Percentiles rank a stretch among this genome's conserved stretches.
Conservation (phyloP, 1,284 basidiomycete genomes). For the Meripilus lineatus region DNA sequence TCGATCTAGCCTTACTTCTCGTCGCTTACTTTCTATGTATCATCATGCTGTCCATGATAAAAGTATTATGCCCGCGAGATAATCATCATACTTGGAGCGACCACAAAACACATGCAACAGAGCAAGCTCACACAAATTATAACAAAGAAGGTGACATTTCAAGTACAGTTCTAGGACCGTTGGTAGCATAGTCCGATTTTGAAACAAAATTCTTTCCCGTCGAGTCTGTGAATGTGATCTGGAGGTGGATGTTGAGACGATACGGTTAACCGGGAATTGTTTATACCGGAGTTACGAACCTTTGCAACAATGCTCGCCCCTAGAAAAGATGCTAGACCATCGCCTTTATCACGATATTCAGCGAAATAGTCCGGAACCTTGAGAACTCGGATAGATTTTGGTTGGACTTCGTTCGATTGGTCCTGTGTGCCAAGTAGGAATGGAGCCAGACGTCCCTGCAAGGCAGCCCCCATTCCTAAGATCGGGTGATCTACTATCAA, state of each 20-base stretch:
- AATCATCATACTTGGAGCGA: too few relatives aligned
- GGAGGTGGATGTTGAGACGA: slow-evolving; percentile 10
- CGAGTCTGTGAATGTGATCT: slow-evolving; percentile 63
- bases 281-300: slow-evolving; percentile 38
- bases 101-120: too few relatives aligned
- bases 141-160: slow-evolving; percentile 70
- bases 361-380: slow-evolving; percentile 91
- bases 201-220: slow-evolving; percentile 67
- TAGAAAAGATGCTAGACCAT: slow-evolving; percentile 80
- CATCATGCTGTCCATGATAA: too few relatives aligned
- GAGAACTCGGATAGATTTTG: slow-evolving; percentile 60
- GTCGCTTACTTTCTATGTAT: background rate
- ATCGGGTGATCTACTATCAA: slow-evolving; percentile 4
- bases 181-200: slow-evolving; percentile 69
- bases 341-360: slow-evolving; percentile 83
- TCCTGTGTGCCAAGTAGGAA: slow-evolving; percentile 67
- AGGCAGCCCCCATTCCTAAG: slow-evolving; percentile 61
- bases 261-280: background rate
- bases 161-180: slow-evolving; percentile 66
- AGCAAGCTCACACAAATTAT: slow-evolving; percentile 30
- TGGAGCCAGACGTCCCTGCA: slow-evolving; percentile 72
- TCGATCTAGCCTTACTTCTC: background rate
- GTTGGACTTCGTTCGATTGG: slow-evolving; percentile 66
- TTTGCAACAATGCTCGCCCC: slow-evolving; percentile 87
- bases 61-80: too few relatives aligned